A percentile compares a stretch with the other conserved stretches of the same genome.
These are phyloP conservation scores for Aspergillus sp. DNA, from an alignment of 2,329 filamentous ascomycete genomes.

Conservation along the genomic window DNA sequence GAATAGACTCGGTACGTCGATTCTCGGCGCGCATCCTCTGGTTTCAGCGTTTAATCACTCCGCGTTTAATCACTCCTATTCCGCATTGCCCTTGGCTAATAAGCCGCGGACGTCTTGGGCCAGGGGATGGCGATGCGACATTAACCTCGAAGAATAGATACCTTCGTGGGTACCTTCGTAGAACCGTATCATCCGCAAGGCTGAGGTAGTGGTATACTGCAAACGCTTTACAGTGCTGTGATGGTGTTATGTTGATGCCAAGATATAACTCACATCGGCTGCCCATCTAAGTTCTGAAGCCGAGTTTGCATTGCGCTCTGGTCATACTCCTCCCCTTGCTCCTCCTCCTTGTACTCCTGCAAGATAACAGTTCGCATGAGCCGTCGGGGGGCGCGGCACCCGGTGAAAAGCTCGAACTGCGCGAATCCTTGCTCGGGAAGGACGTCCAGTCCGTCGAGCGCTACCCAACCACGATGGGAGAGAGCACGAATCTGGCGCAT, in stretches of 20 bases:
- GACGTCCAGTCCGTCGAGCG: slow-evolving; percentile 40
- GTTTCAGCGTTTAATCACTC: not conserved
- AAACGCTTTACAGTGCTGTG: not conserved
- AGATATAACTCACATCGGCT: slow-evolving; percentile 26
- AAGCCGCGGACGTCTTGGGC: not conserved
- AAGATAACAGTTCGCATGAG: slow-evolving; percentile 39
- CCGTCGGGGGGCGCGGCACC: slow-evolving; percentile 38
- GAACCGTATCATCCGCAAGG: no score
- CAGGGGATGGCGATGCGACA: no score
- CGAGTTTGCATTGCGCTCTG: slow-evolving; percentile 29
- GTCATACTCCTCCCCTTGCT: slow-evolving; percentile 26
- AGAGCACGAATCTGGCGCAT: slow-evolving; percentile 38
- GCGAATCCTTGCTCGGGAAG: slow-evolving; percentile 42
- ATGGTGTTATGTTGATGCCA: not conserved
- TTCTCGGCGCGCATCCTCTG: not conserved
- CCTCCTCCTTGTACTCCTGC: slow-evolving; percentile 37
- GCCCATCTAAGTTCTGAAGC: slow-evolving; percentile 33
- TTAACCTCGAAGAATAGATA: no score
- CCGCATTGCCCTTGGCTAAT: not conserved
- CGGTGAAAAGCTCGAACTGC: slow-evolving; percentile 42
- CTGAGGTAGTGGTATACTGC: not conserved
- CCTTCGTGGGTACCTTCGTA: no score
- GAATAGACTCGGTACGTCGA: no score
- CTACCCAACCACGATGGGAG: slow-evolving; percentile 40
- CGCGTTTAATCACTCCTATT: not conserved